These are phyloP conservation scores for Suhomyces guaymorum DNA, from an alignment of 1,139 yeast genomes.

Conservation along the genomic window DNA sequence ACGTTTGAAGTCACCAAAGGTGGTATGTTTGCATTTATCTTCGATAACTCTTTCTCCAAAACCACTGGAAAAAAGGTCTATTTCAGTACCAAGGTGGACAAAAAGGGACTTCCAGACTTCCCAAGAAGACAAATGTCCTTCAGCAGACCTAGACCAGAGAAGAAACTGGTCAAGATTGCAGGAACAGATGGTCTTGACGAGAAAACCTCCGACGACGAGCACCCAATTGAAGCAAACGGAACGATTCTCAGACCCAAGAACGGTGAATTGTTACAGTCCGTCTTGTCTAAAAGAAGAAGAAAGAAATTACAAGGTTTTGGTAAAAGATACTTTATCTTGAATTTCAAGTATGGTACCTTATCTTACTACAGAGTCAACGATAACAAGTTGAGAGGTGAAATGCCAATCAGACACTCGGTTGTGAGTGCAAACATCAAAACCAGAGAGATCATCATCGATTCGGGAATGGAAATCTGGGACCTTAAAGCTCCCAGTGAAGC, in stretches of 20 bases:
- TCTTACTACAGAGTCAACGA: slow-evolving; percentile 75
- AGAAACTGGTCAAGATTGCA: not conserved
- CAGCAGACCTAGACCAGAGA: slow-evolving; percentile 5
- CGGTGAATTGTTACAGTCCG: slow-evolving; percentile 72
- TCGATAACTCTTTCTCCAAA: slow-evolving; percentile 90
- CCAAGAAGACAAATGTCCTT: slow-evolving; percentile 9
- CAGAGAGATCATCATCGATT: slow-evolving; percentile 77
- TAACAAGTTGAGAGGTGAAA: slow-evolving; percentile 81
- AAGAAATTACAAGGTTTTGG: slow-evolving; percentile 81
- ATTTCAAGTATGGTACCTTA: slow-evolving; percentile 77
- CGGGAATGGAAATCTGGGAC: slow-evolving; percentile 96
- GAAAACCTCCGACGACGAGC: slow-evolving; percentile 1
- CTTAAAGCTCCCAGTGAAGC: slow-evolving; percentile 64
- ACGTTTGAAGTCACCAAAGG: slow-evolving; percentile 55
- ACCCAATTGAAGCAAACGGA: slow-evolving; percentile 3
- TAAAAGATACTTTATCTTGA: slow-evolving; percentile 79
- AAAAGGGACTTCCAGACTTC: slow-evolving; percentile 6
- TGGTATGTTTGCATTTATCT: slow-evolving; percentile 81
- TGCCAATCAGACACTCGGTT: slow-evolving; percentile 81
- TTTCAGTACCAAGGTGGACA: slow-evolving; percentile 55
- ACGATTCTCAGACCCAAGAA: slow-evolving; percentile 44
- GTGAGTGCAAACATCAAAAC: slow-evolving; percentile 74
- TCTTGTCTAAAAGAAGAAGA: slow-evolving; percentile 71
- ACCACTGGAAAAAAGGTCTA: slow-evolving; percentile 79
- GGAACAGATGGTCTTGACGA: not conserved